Evolutionary conservation across 306 rosid species (phyloP), one percentile per base, ranked within the genome.

Genomic region (Alnus glutinosa): DNA sequence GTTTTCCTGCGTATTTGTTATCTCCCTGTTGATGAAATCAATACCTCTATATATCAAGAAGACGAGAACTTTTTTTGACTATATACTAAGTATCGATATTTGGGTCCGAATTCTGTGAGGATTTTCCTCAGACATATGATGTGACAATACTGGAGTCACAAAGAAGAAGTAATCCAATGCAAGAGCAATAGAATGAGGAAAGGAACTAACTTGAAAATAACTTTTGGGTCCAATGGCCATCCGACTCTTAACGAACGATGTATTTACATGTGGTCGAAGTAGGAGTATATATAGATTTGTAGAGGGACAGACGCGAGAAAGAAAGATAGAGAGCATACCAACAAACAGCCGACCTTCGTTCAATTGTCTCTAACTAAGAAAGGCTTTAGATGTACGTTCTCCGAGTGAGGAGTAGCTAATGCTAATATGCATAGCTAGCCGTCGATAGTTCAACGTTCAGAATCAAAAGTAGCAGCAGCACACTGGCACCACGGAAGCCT

Each of bases 101-200:
- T 55, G 36, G 9, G 63, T 48, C 23, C 71, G 16, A 67, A 39
- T 7, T 49, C 64, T 34, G 4, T 36, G 48, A 68, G 28, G 80
- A 39, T 8, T 57, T 81, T 69, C 47, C n/a, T 81, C 84, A 49
- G 49, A 81, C 76, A 81, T 0, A 16, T 8, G 11, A 30, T 66
- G 49, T 16, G n/a, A 18, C 49, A 19, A 10, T 28, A 59, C 28
- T 23, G 34, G 34, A 16, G 42, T 67, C 39, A 1, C 50, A 5
- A 67, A 39, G 11, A 39, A 15, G 19, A 19, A 8, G 3, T 2
- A 36, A 37, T 34, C 28, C 49, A 15, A 11, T 30, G n/a, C 46
- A 63, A 6, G 7, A 34, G 18, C 15, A 32, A 0, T 10, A 49
- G 36, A 1, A 23, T 2, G 13, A 58, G 9, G 30, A 58, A 9